phyloP scores from a whole-genome alignment of 2,329 filamentous ascomycete species.

The Xylariomycetidae sp. region DNA sequence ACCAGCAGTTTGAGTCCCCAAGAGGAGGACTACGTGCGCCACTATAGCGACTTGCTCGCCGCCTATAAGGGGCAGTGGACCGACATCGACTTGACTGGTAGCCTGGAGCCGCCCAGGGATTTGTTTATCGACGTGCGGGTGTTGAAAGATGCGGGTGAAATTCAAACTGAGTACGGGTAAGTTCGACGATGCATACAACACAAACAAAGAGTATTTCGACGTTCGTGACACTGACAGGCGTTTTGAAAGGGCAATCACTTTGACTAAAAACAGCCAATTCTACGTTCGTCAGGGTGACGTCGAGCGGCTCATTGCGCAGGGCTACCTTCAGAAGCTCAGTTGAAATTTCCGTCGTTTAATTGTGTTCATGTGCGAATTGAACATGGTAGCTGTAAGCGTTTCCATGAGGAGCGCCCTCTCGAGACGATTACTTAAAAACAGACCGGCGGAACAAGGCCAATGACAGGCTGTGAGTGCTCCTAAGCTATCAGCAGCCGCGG shows the following conservation, averaged over 20 bases:
- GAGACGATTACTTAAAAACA: no score
- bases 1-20: constrained; percentile 86
- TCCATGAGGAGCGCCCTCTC: no score
- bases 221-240: no score
- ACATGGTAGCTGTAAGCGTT: no score
- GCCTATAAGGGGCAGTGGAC: constrained; percentile 98
- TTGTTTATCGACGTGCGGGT: constrained; percentile 96
- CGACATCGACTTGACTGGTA: constrained; percentile 92
- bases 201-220: no score
- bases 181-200: no score
- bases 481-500: no score
- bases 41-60: constrained; percentile 88
- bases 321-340: constrained; percentile 85
- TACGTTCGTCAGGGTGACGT: constrained; percentile 96
- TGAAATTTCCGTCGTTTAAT: no score
- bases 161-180: constrained; percentile 98
- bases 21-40: constrained; percentile 91
- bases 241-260: constrained; percentile 79
- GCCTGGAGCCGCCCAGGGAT: constrained; percentile 88
- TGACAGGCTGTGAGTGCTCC: no score
- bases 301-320: constrained; percentile 87
- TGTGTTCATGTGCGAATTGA: no score
- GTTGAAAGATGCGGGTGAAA: constrained; percentile 93
- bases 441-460: no score
- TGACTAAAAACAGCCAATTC: constrained; percentile 98